phyloP scores from a whole-genome alignment of 495 filamentous ascomycete genomes.

The Monascus purpureus region DNA sequence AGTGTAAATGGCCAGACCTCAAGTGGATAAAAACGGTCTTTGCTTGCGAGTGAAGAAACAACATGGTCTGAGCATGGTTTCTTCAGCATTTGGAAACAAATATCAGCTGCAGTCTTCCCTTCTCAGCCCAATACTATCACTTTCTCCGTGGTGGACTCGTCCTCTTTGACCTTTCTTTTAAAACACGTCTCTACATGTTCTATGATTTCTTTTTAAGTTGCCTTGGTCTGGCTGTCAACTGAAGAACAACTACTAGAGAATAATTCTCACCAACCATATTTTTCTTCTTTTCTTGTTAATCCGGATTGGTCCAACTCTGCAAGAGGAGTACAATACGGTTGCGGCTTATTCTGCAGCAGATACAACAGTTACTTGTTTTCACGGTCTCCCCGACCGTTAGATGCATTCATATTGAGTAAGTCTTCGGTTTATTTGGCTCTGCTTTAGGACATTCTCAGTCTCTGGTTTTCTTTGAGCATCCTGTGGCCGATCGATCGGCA shows the following conservation, averaged over 20 bases:
- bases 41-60: conserved; percentile 7
- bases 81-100: conserved; percentile 6
- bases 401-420: too few species aligned
- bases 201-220: too few species aligned
- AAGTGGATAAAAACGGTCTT: conserved; percentile 7
- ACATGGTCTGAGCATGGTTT: conserved; percentile 7
- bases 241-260: neutral
- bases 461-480: too few species aligned
- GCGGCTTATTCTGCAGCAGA: conserved; percentile 10
- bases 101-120: conserved; percentile 9
- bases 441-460: too few species aligned
- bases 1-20: conserved; percentile 9
- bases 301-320: neutral
- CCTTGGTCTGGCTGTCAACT: neutral
- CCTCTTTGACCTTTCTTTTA: too few species aligned
- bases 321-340: conserved; percentile 6
- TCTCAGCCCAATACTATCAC: neutral
- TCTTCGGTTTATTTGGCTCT: too few species aligned
- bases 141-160: neutral
- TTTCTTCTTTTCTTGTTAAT: conserved; percentile 5
- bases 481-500: too few species aligned
- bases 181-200: too few species aligned
- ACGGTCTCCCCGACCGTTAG: too few species aligned
- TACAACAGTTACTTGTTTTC: conserved; percentile 3
- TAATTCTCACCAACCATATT: neutral